Evolutionary conservation across 179 eudicot species (phyloP).

Genomic region (Heliamphora pulchella): DNA sequence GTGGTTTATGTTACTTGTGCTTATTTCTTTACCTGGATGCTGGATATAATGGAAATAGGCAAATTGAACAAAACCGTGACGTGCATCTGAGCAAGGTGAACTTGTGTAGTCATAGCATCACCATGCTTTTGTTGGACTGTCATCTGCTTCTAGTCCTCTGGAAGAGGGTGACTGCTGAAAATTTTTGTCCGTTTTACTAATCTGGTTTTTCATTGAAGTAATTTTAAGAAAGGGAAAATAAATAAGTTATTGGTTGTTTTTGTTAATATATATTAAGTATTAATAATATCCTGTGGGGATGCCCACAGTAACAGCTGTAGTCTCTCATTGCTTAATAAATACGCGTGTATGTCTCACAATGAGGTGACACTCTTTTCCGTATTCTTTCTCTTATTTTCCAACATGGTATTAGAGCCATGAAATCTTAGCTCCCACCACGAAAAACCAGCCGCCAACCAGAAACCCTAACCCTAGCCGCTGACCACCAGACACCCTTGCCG

Average conservation of each 20-base stretch:
- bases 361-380: too few relatives aligned
- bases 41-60: not conserved
- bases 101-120: not conserved
- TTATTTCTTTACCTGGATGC: not conserved
- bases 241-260: not conserved
- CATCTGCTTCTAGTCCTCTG: not conserved
- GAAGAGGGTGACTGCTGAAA: not conserved
- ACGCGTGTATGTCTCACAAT: too few relatives aligned
- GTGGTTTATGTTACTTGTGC: not conserved
- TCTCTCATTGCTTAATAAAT: too few relatives aligned
- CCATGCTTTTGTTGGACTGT: not conserved
- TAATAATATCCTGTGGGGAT: too few relatives aligned
- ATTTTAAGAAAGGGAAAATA: not conserved
- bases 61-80: not conserved
- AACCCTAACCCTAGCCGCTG: too few relatives aligned
- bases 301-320: too few relatives aligned
- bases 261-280: not conserved
- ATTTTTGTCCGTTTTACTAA: too few relatives aligned
- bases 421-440: too few relatives aligned
- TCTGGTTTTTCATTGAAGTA: not conserved
- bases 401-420: too few relatives aligned
- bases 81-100: not conserved
- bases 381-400: too few relatives aligned
- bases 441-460: too few relatives aligned
- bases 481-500: too few relatives aligned